Evolutionary conservation across 2,329 filamentous ascomycete species (phyloP), one percentile per base, ranked within the genome.

Genomic region (Fusarium lateritium): DNA sequence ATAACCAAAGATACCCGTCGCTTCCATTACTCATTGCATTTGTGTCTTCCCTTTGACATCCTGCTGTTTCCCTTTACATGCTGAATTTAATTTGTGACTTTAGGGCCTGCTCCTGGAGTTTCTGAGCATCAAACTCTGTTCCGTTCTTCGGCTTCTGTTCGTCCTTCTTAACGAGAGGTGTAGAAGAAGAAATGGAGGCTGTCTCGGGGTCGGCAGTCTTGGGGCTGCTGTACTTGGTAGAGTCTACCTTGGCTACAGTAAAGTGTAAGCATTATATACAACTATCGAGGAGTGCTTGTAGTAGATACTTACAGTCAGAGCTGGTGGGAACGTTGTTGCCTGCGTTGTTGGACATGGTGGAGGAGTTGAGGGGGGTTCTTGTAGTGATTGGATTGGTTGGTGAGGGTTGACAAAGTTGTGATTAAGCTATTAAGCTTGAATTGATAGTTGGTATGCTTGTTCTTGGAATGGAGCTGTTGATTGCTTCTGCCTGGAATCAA

Each of bases 71-170:
- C 7, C 8, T 43, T 62, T 70, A 75, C 71, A 75, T 73, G 62
- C 54, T 65, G 36, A 75, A 76, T 15, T 65, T 67, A 19, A 76
- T 67, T 51, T 76, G 75, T 17, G 74, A 75, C 59, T 65, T 75
- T 36, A 76, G 58, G 28, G 74, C 72, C 56, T 76, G 73, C 24
- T 71, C 70, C 43, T 74, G 73, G 6, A 76, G 62, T 60, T 76
- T 76, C 60, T 76, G 67, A 26, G 28, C 49, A 40, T 73, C 71
- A 14, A 73, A 42, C 3, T 62, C 62, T 10, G 62, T 60, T 24
- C 57, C 58, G n/a, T 57, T 65, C 15, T 66, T 34, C 38, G 59
- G 31, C 43, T 65, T 73, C 19, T 50, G 33, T 15, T 67, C 67
- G 15, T 60, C 61, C 19, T 69, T 57, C 65, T 70, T 71, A 36